phyloP scores from a whole-genome alignment of 805 yeast genomes.

The Candida sonorensis region DNA sequence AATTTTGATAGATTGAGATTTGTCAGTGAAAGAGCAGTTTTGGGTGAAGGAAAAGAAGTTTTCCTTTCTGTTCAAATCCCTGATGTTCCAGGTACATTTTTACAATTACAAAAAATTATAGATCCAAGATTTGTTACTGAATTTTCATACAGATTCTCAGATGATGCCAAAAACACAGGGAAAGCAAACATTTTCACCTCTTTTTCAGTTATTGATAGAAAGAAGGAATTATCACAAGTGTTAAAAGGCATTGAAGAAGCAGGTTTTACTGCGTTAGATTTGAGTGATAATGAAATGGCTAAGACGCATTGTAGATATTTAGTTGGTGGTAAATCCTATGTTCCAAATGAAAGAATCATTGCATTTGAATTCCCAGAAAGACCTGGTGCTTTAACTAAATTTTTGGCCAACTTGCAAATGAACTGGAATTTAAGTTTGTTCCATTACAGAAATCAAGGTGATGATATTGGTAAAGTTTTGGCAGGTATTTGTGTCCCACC shows the following conservation, averaged over 20 bases:
- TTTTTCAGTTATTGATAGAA: slow-evolving; percentile 74
- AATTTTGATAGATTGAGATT: slow-evolving; percentile 94
- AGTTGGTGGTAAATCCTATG: slow-evolving; percentile 82
- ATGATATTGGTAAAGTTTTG: slow-evolving; percentile 87
- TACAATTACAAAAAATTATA: slow-evolving; percentile 64
- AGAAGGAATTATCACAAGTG: slow-evolving; percentile 63
- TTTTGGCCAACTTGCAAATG: slow-evolving; percentile 61
- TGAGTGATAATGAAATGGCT: slow-evolving; percentile 90
- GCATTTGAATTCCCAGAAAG: slow-evolving; percentile 95
- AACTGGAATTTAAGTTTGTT: slow-evolving; percentile 92
- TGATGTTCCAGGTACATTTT: slow-evolving; percentile 87
- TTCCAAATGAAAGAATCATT: slow-evolving; percentile 69
- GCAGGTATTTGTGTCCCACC: slow-evolving; percentile 87
- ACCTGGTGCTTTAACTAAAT: slow-evolving; percentile 87
- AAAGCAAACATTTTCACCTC: slow-evolving; percentile 82
- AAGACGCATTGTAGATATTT: slow-evolving; percentile 93
- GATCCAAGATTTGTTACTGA: slow-evolving; percentile 91
- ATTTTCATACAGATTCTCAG: slow-evolving; percentile 77
- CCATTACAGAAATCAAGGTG: slow-evolving; percentile 96
- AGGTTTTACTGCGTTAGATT: slow-evolving; percentile 74
- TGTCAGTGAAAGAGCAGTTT: slow-evolving; percentile 92
- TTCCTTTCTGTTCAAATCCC: slow-evolving; percentile 88
- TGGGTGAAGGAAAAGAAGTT: slow-evolving; percentile 98
- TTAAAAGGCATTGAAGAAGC: slow-evolving; percentile 47
- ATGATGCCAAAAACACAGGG: slow-evolving; percentile 30